Evolutionary conservation across 2,329 filamentous ascomycete genomes (phyloP).

Genomic region (Epichloe uncinata): DNA sequence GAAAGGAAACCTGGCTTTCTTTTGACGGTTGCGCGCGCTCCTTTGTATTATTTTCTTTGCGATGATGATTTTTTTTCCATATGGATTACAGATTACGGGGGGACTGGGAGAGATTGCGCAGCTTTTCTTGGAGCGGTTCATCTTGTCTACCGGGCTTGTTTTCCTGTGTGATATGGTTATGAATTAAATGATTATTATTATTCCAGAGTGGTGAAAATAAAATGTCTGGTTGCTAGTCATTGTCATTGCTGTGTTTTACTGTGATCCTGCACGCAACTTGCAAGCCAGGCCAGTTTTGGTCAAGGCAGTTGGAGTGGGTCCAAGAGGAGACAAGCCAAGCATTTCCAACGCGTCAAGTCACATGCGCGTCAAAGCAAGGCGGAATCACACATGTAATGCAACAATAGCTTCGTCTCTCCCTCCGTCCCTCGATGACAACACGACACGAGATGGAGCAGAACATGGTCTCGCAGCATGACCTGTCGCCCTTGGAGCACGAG

Average conservation of each 20-base stretch:
- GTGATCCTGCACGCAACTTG: too few species aligned
- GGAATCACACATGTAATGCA: too few species aligned
- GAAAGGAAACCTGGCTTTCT: neutral
- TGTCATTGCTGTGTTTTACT: too few species aligned
- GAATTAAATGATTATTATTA: neutral
- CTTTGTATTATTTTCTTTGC: neutral
- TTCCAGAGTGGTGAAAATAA: neutral
- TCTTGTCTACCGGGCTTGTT: neutral
- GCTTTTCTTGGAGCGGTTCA: neutral
- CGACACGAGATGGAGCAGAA: slow-evolving; percentile 9
- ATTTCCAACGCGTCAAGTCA: too few species aligned
- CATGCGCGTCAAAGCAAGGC: too few species aligned
- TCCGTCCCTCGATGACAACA: neutral
- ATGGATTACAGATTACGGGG: neutral
- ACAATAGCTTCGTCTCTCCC: too few species aligned
- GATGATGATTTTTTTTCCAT: neutral
- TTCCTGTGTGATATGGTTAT: neutral
- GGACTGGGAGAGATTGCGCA: neutral
- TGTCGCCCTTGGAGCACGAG: slow-evolving; percentile 80
- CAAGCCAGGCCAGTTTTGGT: too few species aligned
- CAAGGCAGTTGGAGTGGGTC: too few species aligned
- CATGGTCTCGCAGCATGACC: slow-evolving; percentile 36
- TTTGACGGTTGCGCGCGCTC: neutral
- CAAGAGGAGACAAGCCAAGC: too few species aligned
- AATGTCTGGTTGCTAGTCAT: neutral